Percentiles rank a stretch among this genome's conserved stretches.
Evolutionary conservation across 345 rosid species (phyloP).

Genomic region (Acer saccharum): DNA sequence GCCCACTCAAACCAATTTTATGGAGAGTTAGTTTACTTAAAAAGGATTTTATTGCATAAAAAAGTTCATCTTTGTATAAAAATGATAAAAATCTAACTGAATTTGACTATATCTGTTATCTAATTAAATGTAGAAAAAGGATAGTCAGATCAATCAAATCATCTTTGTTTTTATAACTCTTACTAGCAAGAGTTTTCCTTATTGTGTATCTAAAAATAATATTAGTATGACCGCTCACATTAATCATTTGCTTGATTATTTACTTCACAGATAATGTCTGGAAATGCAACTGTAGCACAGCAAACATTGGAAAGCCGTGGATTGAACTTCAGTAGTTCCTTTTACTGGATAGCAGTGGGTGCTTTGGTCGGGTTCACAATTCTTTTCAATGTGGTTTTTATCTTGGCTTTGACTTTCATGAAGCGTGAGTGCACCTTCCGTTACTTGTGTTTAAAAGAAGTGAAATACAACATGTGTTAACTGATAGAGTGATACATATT

Average conservation of each 20-base stretch:
- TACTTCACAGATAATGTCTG: constrained; percentile 13
- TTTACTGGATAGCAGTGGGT: constrained; percentile 39
- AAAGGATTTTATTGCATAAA: neutral
- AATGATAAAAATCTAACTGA: neutral
- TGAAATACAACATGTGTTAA: neutral
- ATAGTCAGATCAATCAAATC: neutral
- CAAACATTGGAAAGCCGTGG: constrained; percentile 45
- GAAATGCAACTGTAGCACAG: constrained; percentile 26
- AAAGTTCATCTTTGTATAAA: neutral
- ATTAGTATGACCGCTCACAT: neutral
- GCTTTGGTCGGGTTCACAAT: constrained; percentile 43
- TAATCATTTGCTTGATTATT: constrained; percentile 1
- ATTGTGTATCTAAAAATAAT: neutral
- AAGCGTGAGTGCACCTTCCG: constrained; percentile 32
- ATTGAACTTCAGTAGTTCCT: constrained; percentile 30
- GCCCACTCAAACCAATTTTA: neutral
- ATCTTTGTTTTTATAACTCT: neutral
- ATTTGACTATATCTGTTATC: neutral
- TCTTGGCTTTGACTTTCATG: constrained; percentile 38
- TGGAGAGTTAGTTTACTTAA: neutral
- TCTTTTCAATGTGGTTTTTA: constrained; percentile 42
- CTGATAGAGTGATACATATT: neutral
- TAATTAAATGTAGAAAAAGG: neutral
- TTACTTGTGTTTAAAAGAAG: neutral
- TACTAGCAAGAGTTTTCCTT: neutral